phyloP scores from a whole-genome alignment of 306 rosid species.

The Alnus rubra region DNA sequence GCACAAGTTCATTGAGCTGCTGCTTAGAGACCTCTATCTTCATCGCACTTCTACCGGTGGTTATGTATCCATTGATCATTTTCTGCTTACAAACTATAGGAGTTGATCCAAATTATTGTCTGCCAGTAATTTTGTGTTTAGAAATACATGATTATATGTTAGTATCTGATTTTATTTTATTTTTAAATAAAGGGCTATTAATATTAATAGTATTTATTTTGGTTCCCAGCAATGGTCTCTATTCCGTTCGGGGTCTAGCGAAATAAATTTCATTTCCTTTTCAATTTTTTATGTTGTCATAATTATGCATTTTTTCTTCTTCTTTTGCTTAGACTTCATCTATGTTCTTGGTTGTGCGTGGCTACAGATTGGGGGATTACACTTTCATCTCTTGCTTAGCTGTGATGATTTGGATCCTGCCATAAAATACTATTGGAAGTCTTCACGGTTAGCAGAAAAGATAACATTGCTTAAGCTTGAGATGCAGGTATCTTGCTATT shows the following conservation, averaged over 20 bases:
- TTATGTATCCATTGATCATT: conserved; percentile 6
- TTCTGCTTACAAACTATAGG: neutral
- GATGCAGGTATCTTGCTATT: conserved; percentile 57
- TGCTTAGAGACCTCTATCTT: conserved; percentile 62
- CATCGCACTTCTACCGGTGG: conserved; percentile 52
- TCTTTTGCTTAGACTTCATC: conserved; percentile 44
- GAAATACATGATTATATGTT: neutral
- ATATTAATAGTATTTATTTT: neutral
- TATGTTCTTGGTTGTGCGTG: conserved; percentile 66
- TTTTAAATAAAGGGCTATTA: neutral
- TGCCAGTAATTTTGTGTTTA: neutral
- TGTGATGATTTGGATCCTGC: conserved; percentile 77
- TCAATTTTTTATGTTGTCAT: neutral
- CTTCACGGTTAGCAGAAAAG: conserved; percentile 55
- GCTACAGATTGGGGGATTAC: conserved; percentile 70
- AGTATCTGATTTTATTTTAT: neutral
- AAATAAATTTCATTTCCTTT: neutral
- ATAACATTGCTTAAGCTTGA: conserved; percentile 72
- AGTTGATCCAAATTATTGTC: too few species aligned
- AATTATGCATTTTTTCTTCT: neutral
- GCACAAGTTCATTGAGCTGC: conserved; percentile 54
- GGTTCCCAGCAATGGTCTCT: neutral
- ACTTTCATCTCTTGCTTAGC: conserved; percentile 73
- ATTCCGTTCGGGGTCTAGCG: neutral
- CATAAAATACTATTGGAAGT: conserved; percentile 68